Base-by-base conservation (phyloP, 495 filamentous ascomycete genomes). In the Pyronema domesticum region DNA sequence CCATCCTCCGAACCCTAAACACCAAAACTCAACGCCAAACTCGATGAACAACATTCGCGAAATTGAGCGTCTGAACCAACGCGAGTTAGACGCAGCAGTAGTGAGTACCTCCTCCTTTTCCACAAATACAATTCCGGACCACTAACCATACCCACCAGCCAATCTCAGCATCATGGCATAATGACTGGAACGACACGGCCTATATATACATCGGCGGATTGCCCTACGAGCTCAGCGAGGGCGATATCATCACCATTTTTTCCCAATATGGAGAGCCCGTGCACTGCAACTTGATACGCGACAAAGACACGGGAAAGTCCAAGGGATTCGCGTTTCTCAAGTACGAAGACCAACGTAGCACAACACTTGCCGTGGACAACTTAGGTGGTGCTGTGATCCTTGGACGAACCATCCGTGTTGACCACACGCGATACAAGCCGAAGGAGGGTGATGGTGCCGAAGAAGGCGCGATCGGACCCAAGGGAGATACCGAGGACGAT, bases 321-420 rank as follows among this genome's bases (percentile, higher is more conserved):
- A 81, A 81, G 53, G 91, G 91, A 0, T 99, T 95, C 59, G 85
- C 81, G 1, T 99, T 88, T 72, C 74, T 98, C 51, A 98, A 98
- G 68, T 98, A 95, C 68, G 91, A 98, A 65, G 91, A 98, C 68
- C 91, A 98, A 75, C 80, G 93, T 55, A 94, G 87, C 66, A 89
- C 85, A 40, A 88, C 95, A 68, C 72, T 98, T 36, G 91, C 91
- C 1, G 91, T 98, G 2, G 91, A 98, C 69, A 98, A 98, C 66
- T 69, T 98, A 6, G 83, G 86, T 44, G 91, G 91, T 13, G 80
- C 88, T 19, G 81, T 76, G 30, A 81, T 98, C 14, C 73, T 86
- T 66, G 88, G 88, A 0, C 73, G 89, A 45, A 68, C 85, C 47
- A 67, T 98, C 39, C 80, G 84, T 58, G 91, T 98, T 3, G 91